phyloP scores from a whole-genome alignment of 257 asterid species.

The Echium plantagineum region DNA sequence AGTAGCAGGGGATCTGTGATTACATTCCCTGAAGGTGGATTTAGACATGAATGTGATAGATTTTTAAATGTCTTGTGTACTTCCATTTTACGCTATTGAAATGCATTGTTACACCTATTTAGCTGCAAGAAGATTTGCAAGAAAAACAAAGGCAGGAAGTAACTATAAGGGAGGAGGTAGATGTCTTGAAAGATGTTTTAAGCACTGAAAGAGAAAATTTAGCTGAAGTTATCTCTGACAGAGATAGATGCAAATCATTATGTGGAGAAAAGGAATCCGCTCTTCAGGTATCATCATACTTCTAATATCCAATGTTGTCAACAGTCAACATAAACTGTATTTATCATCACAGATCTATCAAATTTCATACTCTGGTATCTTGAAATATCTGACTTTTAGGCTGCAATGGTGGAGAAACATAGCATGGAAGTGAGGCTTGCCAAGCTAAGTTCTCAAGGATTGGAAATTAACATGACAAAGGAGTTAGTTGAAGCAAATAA shows the following conservation, averaged over 20 bases:
- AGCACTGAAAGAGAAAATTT: conserved; percentile 66
- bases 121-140: conserved; percentile 69
- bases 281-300: conserved; percentile 46
- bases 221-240: conserved; percentile 46
- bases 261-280: conserved; percentile 65
- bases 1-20: not conserved
- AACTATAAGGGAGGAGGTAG: conserved; percentile 54
- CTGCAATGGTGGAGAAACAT: conserved; percentile 61
- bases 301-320: not conserved
- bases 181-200: conserved; percentile 38
- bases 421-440: conserved; percentile 51
- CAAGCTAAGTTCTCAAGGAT: conserved; percentile 54
- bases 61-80: too few relatives aligned
- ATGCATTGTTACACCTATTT: conserved; percentile 13
- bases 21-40: not conserved
- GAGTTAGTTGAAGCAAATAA: conserved; percentile 63
- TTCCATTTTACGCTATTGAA: not conserved
- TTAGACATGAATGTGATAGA: not conserved
- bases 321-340: conserved; percentile 3
- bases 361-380: conserved; percentile 14
- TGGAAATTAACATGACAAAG: conserved; percentile 53
- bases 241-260: conserved; percentile 52
- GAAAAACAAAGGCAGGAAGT: conserved; percentile 60
- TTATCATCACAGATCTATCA: conserved; percentile 1
- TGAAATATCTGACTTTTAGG: conserved; percentile 30